These are phyloP conservation scores for Porogramme epimiltina DNA, from an alignment of 1,284 basidiomycete species.

Conservation along the genomic window DNA sequence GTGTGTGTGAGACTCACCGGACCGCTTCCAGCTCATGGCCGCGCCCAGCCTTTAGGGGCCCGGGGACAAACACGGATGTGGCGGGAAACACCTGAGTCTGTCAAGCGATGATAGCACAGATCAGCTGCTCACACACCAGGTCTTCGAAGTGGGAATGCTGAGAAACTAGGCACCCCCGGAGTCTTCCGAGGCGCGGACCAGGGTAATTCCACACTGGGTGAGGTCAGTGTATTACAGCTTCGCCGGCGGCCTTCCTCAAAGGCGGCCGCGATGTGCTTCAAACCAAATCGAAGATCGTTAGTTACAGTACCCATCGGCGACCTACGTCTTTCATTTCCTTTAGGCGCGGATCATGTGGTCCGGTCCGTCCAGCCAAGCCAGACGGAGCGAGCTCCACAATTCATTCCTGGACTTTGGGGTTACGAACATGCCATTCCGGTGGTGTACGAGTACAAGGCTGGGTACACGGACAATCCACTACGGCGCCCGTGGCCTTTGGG, in stretches of 20 bases:
- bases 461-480: too few species aligned
- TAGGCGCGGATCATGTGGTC: too few species aligned
- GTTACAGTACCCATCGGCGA: neutral
- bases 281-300: neutral
- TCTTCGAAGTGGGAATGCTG: constrained; percentile 5
- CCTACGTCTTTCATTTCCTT: neutral
- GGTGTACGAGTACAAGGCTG: too few species aligned
- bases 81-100: neutral
- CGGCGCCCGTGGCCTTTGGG: too few species aligned
- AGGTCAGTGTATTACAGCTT: neutral
- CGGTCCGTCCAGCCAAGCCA: too few species aligned
- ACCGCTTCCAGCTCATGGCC: neutral
- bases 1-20: constrained; percentile 1
- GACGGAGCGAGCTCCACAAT: too few species aligned
- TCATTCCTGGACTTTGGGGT: too few species aligned
- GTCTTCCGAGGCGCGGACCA: too few species aligned
- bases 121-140: neutral
- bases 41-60: constrained; percentile 3
- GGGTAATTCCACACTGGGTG: neutral
- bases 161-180: constrained; percentile 1
- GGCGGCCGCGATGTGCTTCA: neutral
- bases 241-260: neutral
- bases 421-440: too few species aligned
- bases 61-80: constrained; percentile 4
- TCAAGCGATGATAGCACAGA: neutral